phyloP scores from a whole-genome alignment of 345 rosid genomes.

The Luvunga scandens region DNA sequence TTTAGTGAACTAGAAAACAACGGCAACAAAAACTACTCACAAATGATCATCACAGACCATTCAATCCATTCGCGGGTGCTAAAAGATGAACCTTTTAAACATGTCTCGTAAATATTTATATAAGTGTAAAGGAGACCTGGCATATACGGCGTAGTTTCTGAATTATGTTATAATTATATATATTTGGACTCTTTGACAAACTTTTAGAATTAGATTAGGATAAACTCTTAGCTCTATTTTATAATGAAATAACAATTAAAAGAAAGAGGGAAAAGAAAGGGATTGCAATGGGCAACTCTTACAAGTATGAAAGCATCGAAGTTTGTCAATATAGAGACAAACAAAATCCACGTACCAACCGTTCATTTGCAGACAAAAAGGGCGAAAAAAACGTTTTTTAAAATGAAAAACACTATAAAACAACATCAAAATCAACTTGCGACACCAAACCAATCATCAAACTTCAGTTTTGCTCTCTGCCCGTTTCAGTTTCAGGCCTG shows the following conservation, averaged over 20 bases:
- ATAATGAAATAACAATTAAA: too few species aligned
- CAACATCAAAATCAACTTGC: neutral
- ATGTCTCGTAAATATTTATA: too few species aligned
- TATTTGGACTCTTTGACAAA: too few species aligned
- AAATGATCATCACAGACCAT: neutral
- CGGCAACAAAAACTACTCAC: neutral
- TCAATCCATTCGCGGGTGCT: too few species aligned
- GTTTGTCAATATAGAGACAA: neutral
- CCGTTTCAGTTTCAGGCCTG: conserved; percentile 10
- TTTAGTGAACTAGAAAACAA: neutral
- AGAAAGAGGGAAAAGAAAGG: too few species aligned
- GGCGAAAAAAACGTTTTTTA: neutral
- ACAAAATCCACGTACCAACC: neutral
- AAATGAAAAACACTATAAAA: neutral
- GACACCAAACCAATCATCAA: conserved; percentile 3
- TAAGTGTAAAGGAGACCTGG: too few species aligned
- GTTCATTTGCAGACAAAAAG: neutral
- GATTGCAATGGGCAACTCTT: neutral
- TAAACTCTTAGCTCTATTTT: too few species aligned
- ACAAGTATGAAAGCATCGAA: neutral
- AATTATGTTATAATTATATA: too few species aligned
- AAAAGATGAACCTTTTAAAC: too few species aligned
- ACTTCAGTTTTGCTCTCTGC: neutral
- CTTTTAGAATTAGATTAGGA: too few species aligned
- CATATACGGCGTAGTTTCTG: too few species aligned